Base-by-base conservation (phyloP, 441 rosid genomes). In the Dalechampia spathulata region DNA sequence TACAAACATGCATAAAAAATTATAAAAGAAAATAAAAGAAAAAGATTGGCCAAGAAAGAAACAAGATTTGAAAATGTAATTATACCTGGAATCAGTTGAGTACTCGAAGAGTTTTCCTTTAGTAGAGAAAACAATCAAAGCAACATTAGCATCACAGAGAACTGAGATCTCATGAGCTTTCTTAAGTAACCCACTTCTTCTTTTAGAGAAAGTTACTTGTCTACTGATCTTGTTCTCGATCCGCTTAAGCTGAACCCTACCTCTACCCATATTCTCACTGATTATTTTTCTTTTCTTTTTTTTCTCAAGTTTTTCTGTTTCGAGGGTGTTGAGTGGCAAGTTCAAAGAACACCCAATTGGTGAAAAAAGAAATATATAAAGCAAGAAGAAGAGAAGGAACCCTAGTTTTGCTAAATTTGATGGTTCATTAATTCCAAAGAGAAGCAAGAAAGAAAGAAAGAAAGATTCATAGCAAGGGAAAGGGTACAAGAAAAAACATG, bases 101-200 rank as follows among this genome's bases (percentile, higher is more conserved):
- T 66, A 86, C 76, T 86, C 90, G 62, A 68, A 86, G 71, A 86
- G 86, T 63, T 82, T 89, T 26, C 95, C 90, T 73, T 73, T 89
- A 13, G 83, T 78, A 17, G 96, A 82, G 77, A 86, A 83, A 61
- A 89, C 80, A 67, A 89, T 83, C 67, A 88, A 66, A 66, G 82
- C 95, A 43, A 83, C 85, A 6, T 85, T 83, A 62, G 89, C 94
- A 42, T 88, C 96, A 53, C 94, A 88, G 36, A 85, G 63, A 30
- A 88, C 84, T 8, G 96, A 85, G 91, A 88, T 88, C 83, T 88
- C 96, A 52, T 76, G 84, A 68, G 95, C 86, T 71, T 88, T 88
- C 87, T 88, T 88, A 13, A 86, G 68, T 64, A 88, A 69, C 26
- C 96, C 93, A 5, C 70, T 60, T 62, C 96, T 73, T 19, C 96